A percentile compares a stretch with the other conserved stretches of the same genome.
phyloP scores from a whole-genome alignment of 768 basidiomycete species.

The Lactarius quietus region DNA sequence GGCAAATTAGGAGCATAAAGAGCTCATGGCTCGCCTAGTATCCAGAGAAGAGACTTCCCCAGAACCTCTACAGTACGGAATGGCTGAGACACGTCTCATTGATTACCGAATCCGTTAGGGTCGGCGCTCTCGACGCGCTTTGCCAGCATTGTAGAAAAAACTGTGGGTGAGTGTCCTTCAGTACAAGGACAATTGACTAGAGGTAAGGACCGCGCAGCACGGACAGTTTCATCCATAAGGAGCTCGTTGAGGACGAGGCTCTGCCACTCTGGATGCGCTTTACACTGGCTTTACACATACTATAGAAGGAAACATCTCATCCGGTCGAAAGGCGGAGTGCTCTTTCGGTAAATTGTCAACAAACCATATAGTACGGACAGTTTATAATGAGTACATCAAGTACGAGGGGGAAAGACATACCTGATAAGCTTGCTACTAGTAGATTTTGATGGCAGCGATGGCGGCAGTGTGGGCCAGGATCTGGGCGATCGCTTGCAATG shows the following conservation, averaged over 20 bases:
- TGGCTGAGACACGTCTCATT: slow-evolving; percentile 1
- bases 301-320: too few species aligned
- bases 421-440: slow-evolving; percentile 7
- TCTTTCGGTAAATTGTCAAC: neutral
- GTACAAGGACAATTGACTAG: too few species aligned
- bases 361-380: slow-evolving; percentile 9
- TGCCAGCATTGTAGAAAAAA: neutral
- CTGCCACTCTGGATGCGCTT: too few species aligned
- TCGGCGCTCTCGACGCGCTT: neutral
- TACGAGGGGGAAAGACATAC: slow-evolving; percentile 1
- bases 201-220: too few species aligned
- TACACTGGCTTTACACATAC: too few species aligned
- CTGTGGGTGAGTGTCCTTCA: neutral
- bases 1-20: neutral
- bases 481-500: too few species aligned
- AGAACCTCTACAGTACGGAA: slow-evolving; percentile 5
- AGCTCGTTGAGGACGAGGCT: too few species aligned
- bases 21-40: slow-evolving; percentile 11
- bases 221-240: too few species aligned
- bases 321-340: neutral
- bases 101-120: slow-evolving; percentile 9
- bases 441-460: neutral
- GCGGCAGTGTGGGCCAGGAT: too few species aligned
- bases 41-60: slow-evolving; percentile 8
- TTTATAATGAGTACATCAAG: slow-evolving; percentile 13